Percentiles rank a stretch among this genome's conserved stretches.
Conservation (phyloP, 768 basidiomycete genomes). For the Lactarius trivialis region DNA sequence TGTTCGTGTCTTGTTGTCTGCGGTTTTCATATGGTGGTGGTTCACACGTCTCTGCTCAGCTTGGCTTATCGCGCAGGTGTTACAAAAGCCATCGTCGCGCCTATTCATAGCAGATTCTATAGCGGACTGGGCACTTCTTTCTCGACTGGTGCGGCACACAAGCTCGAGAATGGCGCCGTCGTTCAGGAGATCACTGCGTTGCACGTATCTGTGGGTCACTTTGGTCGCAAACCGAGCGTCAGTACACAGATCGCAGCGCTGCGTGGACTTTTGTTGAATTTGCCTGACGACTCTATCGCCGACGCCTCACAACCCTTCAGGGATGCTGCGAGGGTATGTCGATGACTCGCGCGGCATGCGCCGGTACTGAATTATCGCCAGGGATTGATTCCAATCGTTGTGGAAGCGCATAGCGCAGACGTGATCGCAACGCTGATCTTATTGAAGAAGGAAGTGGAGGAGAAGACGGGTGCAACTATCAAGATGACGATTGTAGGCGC, state of each 20-base stretch:
- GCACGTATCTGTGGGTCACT: slow-evolving; percentile 54
- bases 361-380: slow-evolving; percentile 23
- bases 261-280: slow-evolving; percentile 41
- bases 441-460: slow-evolving; percentile 59
- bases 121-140: slow-evolving; percentile 59
- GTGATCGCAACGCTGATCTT: slow-evolving; percentile 57
- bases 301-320: slow-evolving; percentile 39
- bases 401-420: slow-evolving; percentile 60
- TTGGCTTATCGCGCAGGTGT: slow-evolving; percentile 71
- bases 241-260: slow-evolving; percentile 64
- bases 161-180: slow-evolving; percentile 57
- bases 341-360: not conserved
- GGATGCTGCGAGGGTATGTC: slow-evolving; percentile 40
- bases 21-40: not conserved
- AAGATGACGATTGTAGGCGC: slow-evolving; percentile 50
- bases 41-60: slow-evolving; percentile 33
- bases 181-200: slow-evolving; percentile 58
- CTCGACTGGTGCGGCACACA: slow-evolving; percentile 49
- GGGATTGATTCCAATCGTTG: slow-evolving; percentile 55
- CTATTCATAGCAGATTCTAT: slow-evolving; percentile 48
- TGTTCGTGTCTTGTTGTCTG: slow-evolving; percentile 34
- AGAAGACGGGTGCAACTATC: slow-evolving; percentile 34
- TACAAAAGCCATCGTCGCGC: slow-evolving; percentile 59
- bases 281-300: slow-evolving; percentile 29
- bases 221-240: slow-evolving; percentile 40